Evolutionary conservation across 116 monocot genomes (phyloP).

Genomic region (Dioscorea cayenensis): DNA sequence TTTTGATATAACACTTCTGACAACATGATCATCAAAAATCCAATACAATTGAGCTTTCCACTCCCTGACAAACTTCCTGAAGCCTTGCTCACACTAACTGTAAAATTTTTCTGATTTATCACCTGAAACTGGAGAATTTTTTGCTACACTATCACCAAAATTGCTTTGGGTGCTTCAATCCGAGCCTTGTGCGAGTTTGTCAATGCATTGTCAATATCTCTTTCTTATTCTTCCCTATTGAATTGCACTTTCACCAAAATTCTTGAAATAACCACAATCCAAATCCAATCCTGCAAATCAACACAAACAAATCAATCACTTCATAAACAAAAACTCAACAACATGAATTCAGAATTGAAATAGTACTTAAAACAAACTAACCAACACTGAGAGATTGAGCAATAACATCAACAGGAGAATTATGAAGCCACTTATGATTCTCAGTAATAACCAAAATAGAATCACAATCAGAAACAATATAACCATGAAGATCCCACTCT

Average conservation of each 20-base stretch:
- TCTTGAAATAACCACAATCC: slow-evolving; percentile 37
- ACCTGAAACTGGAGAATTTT: too few relatives aligned
- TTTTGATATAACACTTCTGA: too few relatives aligned
- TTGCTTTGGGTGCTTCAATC: too few relatives aligned
- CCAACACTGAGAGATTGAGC: slow-evolving; percentile 32
- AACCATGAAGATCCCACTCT: slow-evolving; percentile 52
- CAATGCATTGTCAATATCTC: slow-evolving; percentile 48
- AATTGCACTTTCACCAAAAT: slow-evolving; percentile 11
- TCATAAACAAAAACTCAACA: too few relatives aligned
- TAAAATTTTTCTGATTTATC: too few relatives aligned
- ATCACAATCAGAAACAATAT: slow-evolving; percentile 10
- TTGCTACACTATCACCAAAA: too few relatives aligned
- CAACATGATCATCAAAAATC: too few relatives aligned
- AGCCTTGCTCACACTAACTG: too few relatives aligned
- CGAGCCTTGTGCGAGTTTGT: slow-evolving; percentile 28
- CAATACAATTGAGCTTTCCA: too few relatives aligned
- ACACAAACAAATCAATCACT: background rate
- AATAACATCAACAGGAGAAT: slow-evolving; percentile 21
- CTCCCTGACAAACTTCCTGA: too few relatives aligned
- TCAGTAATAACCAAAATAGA: slow-evolving; percentile 18
- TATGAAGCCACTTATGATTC: slow-evolving; percentile 15
- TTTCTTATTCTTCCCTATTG: slow-evolving; percentile 26
- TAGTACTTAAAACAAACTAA: background rate
- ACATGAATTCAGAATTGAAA: too few relatives aligned
- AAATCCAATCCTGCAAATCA: slow-evolving; percentile 33